Conservation (phyloP, 2,329 filamentous ascomycete genomes). For the Aspergillus intermedius region DNA sequence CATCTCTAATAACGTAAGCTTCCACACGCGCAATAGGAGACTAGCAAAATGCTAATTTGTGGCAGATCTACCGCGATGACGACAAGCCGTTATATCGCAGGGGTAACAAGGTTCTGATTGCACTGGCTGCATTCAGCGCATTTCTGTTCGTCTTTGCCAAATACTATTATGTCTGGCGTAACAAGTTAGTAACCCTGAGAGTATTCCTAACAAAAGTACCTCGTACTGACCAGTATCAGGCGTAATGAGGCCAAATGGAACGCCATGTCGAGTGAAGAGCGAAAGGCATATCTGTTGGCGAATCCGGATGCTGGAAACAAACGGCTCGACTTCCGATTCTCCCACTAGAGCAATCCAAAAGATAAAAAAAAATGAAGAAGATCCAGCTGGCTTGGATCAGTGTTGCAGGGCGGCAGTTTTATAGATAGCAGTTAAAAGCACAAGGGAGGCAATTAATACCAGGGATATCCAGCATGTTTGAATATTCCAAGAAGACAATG, state of each 20-base stretch:
- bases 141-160: conserved; percentile 44
- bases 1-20: conserved; percentile 33
- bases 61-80: conserved; percentile 49
- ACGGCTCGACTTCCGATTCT: conserved; percentile 39
- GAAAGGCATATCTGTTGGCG: conserved; percentile 30
- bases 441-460: neutral
- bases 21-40: neutral
- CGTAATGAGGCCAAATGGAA: conserved; percentile 33
- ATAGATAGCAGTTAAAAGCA: neutral
- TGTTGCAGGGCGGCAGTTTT: neutral
- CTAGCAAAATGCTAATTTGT: neutral
- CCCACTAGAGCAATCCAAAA: conserved; percentile 17
- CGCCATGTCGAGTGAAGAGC: conserved; percentile 34
- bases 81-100: conserved; percentile 53
- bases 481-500: neutral
- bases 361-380: neutral
- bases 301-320: conserved; percentile 39
- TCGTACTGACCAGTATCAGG: conserved; percentile 11
- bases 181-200: conserved; percentile 25
- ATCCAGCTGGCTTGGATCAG: conserved; percentile 4
- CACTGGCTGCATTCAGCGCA: conserved; percentile 45
- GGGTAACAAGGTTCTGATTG: conserved; percentile 54
- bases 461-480: neutral
- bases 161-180: conserved; percentile 35
- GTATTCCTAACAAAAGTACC: neutral